Evolutionary conservation across 2,329 filamentous ascomycete species (phyloP).

Genomic region (Furcasterigmium furcatum): DNA sequence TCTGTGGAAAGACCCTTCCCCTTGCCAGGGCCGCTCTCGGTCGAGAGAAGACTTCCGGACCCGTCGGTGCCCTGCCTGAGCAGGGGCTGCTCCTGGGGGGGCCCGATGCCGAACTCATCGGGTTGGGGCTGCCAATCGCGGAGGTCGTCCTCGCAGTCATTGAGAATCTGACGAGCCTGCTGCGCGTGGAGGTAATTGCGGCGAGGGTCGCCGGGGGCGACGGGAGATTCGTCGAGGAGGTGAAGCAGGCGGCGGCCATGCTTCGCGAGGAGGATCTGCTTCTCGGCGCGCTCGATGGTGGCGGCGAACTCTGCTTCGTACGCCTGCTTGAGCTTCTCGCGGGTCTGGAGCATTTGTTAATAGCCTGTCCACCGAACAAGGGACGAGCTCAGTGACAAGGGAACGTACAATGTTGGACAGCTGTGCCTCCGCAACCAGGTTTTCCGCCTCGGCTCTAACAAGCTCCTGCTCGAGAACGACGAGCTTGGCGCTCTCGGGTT

Average conservation of each 20-base stretch:
- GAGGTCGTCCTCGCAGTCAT: conserved; percentile 88
- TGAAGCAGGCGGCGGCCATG: conserved; percentile 83
- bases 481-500: conserved; percentile 78
- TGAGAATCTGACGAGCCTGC: conserved; percentile 79
- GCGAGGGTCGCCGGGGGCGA: conserved; percentile 80
- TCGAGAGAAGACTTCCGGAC: not conserved
- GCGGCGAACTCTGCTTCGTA: conserved; percentile 86
- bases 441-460: conserved; percentile 92
- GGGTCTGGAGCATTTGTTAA: conserved; percentile 58
- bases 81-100: not conserved
- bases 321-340: conserved; percentile 93
- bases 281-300: conserved; percentile 93
- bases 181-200: conserved; percentile 62
- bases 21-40: conserved; percentile 1
- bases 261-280: conserved; percentile 90
- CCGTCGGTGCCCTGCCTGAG: conserved; percentile 1
- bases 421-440: conserved; percentile 92
- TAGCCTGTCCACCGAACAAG: too few species aligned
- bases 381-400: not conserved
- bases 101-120: conserved; percentile 21
- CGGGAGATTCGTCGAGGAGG: conserved; percentile 83
- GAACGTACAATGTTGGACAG: conserved; percentile 82
- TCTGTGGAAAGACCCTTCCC: not conserved
- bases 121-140: conserved; percentile 63
- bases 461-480: conserved; percentile 92